Evolutionary conservation across 2,329 filamentous ascomycete species (phyloP), one percentile per base, ranked within the genome.

Genomic region (Monilinia vaccinii-corymbosi): DNA sequence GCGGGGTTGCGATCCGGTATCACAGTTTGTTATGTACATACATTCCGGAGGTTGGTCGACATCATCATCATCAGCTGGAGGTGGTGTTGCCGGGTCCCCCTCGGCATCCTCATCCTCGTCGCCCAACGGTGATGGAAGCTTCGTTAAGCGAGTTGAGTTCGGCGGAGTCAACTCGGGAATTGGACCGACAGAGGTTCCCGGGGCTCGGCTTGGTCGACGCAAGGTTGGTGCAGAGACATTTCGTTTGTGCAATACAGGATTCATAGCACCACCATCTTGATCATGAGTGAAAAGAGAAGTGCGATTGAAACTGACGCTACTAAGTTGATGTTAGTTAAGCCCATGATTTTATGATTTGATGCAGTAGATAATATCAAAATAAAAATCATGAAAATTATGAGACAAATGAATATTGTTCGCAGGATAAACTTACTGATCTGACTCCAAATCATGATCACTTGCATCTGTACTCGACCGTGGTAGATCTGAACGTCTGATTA

Each of bases 1-100:
- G 51, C 89, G 83, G 28, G 80, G 79, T 59, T 82, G 78, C 6
- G 82, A 84, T 4, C 78, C 78, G 0, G 82, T 86, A 49, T 81
- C 77, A 68, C 84, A 87, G 62, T 81, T 75, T 1, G 76, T 71
- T 18, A 80, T 78, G 64, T 80, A 84, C 75, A 83, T 80, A 68
- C 83, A 86, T 28, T 65, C 32, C 16, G 53, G 53, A 21, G 49
- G n/a, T 21, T 13, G 38, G 14, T 59, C 31, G 36, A 16, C 31
- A 25, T 59, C 34, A 13, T 64, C 62, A 23, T 46, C 47, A 13
- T 63, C 62, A 18, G 46, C 63, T 60, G 60, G 59, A 23, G 67
- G 65, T 40, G 68, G 69, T 16, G 66, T 70, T 46, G 65, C 63
- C 10, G 65, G 65, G 13, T 63, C 50, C 13, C 51, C 36, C 8